Evolutionary conservation across 306 rosid genomes (phyloP), one percentile per base, ranked within the genome.

Genomic region (Quercus variabilis): DNA sequence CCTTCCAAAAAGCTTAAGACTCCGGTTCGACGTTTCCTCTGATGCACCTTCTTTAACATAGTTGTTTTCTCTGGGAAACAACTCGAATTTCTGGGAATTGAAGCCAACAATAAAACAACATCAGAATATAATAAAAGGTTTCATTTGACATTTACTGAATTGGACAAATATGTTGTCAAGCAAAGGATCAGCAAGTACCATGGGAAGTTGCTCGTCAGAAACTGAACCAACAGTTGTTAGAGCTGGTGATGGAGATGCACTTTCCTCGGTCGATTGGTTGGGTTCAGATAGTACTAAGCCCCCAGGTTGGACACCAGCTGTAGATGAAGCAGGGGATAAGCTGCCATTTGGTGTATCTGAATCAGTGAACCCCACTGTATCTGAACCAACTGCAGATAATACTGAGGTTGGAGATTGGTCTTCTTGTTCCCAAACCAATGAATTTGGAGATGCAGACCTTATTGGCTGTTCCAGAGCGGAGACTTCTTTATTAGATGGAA

Each of bases 1-100:
- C 57, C 86, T 81, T 51, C 98, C 98, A 33, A 94, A 92, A 70
- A 94, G 97, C 85, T 89, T 94, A 56, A 94, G 85, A 76, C 83
- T 86, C 15, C 87, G 82, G 10, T 78, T 9, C 2, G 88, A 81
- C 38, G 81, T 79, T 81, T 89, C 91, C 55, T 79, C 85, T 54
- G 85, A 51, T 28, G 80, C 79, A 60, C 62, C 83, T 2, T 83
- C 92, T 78, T 62, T 81, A 30, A 76, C 75, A 69, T 15, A 69
- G 25, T 33, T 80, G 49, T 64, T 73, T 46, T 81, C 92, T 3
- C 77, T 81, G n/a, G 76, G 79, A 64, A 77, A 78, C 65, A 68
- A 76, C 63, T 89, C 86, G 0, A 76, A 76, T 76, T 93, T 88
- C 96, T 93, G 80, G 30, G 76, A 52, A 73, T 64, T 10, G 79